These are phyloP conservation scores for Bassia scoparia DNA, from an alignment of 148 eudicot genomes.

Conservation along the genomic window DNA sequence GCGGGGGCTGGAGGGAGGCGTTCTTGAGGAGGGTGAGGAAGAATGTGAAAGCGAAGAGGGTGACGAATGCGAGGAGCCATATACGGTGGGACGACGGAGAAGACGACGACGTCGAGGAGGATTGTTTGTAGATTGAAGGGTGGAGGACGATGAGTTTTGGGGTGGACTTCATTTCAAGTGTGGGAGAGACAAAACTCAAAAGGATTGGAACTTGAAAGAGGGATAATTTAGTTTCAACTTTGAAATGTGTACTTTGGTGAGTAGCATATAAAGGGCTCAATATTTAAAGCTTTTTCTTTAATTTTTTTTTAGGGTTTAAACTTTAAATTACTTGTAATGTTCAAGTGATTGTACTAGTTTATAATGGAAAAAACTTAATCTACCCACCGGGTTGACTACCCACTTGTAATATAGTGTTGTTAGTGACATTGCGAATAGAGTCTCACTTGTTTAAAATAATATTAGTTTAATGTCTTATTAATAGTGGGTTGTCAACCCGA, in stretches of 20 bases:
- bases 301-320: not conserved
- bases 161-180: constrained; percentile 41
- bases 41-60: constrained; percentile 43
- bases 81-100: constrained; percentile 31
- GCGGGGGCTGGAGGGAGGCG: constrained; percentile 21
- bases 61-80: constrained; percentile 35
- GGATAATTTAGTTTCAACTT: not conserved
- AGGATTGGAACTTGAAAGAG: not conserved
- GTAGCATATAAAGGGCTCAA: not conserved
- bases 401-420: too few relatives aligned
- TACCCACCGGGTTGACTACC: too few relatives aligned
- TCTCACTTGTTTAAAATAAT: too few relatives aligned
- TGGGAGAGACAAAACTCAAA: not conserved
- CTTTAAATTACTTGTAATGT: too few relatives aligned
- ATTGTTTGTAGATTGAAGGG: constrained; percentile 48
- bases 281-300: not conserved
- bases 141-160: constrained; percentile 67
- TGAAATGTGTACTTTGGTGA: not conserved
- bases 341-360: too few relatives aligned
- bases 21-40: constrained; percentile 36
- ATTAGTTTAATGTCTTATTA: too few relatives aligned
- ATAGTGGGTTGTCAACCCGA: too few relatives aligned
- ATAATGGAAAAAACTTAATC: too few relatives aligned
- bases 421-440: too few relatives aligned
- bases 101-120: constrained; percentile 6